A percentile compares a stretch with the other conserved stretches of the same genome.
These are phyloP conservation scores for Jaltomata sinuosa DNA, from an alignment of 257 asterid genomes.

Conservation along the genomic window DNA sequence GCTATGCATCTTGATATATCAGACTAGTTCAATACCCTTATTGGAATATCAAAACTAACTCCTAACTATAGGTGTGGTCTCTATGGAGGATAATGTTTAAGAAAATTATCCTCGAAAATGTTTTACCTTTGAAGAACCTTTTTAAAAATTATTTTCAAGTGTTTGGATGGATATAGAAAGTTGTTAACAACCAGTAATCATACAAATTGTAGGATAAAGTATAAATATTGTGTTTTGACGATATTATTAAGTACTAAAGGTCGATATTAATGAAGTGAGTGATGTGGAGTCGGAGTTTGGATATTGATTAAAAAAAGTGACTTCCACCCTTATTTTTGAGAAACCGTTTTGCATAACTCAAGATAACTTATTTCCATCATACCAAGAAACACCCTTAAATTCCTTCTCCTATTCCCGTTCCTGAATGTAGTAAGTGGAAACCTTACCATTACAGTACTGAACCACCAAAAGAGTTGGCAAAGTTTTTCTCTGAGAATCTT, in stretches of 20 bases:
- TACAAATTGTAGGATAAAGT: not conserved
- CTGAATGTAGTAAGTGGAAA: not conserved
- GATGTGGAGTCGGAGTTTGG: not conserved
- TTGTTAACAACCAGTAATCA: not conserved
- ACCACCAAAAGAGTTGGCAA: not conserved
- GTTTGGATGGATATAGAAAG: not conserved
- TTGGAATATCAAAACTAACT: not conserved
- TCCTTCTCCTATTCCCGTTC: not conserved
- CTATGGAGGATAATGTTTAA: not conserved
- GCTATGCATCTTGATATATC: not conserved
- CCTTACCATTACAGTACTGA: not conserved
- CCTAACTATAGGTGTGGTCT: not conserved
- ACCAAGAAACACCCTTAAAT: not conserved
- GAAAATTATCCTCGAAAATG: not conserved
- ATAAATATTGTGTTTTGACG: not conserved
- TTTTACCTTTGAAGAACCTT: not conserved
- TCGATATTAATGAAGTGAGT: not conserved
- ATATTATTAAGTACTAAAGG: not conserved
- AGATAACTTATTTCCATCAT: not conserved
- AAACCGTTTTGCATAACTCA: not conserved
- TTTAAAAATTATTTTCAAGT: not conserved
- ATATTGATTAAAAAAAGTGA: not conserved
- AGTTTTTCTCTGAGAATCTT: not conserved
- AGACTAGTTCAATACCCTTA: not conserved
- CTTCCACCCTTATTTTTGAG: not conserved